A percentile compares a stretch with the other conserved stretches of the same genome.
phyloP scores from a whole-genome alignment of 345 rosid species.

The Heritiera fomes region DNA sequence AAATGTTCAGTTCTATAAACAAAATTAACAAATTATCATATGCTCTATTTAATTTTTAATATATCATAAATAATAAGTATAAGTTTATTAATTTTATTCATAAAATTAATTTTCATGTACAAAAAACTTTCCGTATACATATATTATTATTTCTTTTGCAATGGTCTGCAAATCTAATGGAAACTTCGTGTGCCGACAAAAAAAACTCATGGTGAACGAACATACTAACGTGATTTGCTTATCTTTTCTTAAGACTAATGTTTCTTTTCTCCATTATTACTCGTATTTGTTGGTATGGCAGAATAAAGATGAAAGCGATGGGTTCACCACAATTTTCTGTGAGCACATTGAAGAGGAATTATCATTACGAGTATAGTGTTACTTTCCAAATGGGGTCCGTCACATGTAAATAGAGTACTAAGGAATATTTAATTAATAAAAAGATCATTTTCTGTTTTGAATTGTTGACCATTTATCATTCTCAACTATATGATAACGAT shows the following conservation, averaged over 20 bases:
- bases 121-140: too few species aligned
- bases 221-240: conserved; percentile 5
- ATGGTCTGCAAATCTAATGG: neutral
- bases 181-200: neutral
- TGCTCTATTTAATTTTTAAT: too few species aligned
- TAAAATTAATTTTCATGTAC: too few species aligned
- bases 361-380: neutral
- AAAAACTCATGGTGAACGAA: neutral
- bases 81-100: too few species aligned
- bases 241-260: neutral
- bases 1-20: too few species aligned
- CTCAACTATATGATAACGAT: too few species aligned
- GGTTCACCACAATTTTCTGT: neutral
- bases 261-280: neutral
- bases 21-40: too few species aligned
- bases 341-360: neutral
- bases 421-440: too few species aligned
- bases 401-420: neutral
- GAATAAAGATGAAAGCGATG: neutral
- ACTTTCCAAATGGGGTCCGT: neutral
- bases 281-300: neutral
- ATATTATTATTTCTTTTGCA: too few species aligned
- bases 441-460: neutral
- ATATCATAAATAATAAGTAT: too few species aligned
- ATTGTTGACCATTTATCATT: too few species aligned